Evolutionary conservation across 1,284 basidiomycete genomes (phyloP), one percentile per base, ranked within the genome.

Genomic region (Cerioporus squamosus): DNA sequence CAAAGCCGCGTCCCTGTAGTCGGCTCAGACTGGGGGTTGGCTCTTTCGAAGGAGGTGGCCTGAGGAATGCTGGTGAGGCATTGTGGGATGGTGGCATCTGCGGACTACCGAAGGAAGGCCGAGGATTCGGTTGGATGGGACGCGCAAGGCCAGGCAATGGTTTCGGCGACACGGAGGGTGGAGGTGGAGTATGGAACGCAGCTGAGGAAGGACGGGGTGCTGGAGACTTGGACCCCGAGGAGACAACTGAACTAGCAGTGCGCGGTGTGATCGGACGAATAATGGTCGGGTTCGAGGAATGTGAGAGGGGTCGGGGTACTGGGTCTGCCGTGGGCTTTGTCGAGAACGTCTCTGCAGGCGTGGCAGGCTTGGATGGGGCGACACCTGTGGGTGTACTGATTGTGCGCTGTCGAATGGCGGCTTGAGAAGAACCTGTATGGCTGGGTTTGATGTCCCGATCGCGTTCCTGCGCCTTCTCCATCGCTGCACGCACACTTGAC

Each of bases 1-100:
- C 91, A 67, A 93, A 93, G 1, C 91, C 91, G 44, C 91, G 84
- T 7, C 91, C 91, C 66, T 92, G 85, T n/a, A 93, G 74, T 57
- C 90, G 77, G 63, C 88, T 92, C 26, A 93, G 82, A 68, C 89
- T 91, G 2, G 91, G 91, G 2, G 90, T 91, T 5, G 84, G 82
- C 51, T 91, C 90, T 67, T 92, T 93, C 49, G 78, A 70, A 5
- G 79, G 66, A 2, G 83, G 76, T 0, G 81, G 76, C 48, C 82
- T 83, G 18, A 86, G 73, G 66, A 90, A 91, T 3, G 82, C 85
- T 4, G 85, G 81, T 8, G 87, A 85, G 18, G 80, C 71, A 26
- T 72, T 73, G 23, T 72, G 63, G 33, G 81, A 77, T 23, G 77
- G 55, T 38, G 81, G 71, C 51, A 83, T 74, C 53, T 83, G 79